Percentiles rank a stretch among this genome's conserved stretches.
phyloP scores from a whole-genome alignment of 768 basidiomycete genomes.

The Boletus tomentosulus region DNA sequence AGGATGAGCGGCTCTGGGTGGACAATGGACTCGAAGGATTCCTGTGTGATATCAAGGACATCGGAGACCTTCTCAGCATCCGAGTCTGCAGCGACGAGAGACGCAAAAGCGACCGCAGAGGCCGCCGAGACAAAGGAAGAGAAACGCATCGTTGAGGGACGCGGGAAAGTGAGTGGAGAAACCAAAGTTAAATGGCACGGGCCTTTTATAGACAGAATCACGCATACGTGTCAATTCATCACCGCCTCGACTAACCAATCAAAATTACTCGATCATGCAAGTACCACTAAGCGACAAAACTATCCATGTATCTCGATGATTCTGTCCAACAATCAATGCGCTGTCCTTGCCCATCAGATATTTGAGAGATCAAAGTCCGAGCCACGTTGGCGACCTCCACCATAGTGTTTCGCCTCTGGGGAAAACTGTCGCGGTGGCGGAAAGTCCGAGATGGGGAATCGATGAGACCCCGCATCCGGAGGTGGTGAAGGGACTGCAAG shows the following conservation, averaged over 20 bases:
- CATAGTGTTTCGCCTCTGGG: constrained; percentile 49
- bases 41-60: constrained; percentile 71
- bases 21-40: constrained; percentile 65
- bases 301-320: neutral
- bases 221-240: constrained; percentile 31
- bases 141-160: constrained; percentile 57
- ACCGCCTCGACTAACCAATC: neutral
- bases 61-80: constrained; percentile 52
- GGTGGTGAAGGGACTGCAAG: constrained; percentile 51
- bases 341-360: constrained; percentile 20
- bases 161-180: constrained; percentile 2
- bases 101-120: constrained; percentile 50
- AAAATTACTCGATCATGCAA: neutral
- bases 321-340: neutral
- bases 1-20: constrained; percentile 69
- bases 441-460: constrained; percentile 73
- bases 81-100: constrained; percentile 47
- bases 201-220: constrained; percentile 20
- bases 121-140: constrained; percentile 44
- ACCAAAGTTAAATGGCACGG: neutral
- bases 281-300: neutral
- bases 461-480: constrained; percentile 62
- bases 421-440: constrained; percentile 71
- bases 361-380: constrained; percentile 59
- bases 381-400: constrained; percentile 63